phyloP scores from a whole-genome alignment of 306 rosid genomes.

The Casuarina equisetifolia region DNA sequence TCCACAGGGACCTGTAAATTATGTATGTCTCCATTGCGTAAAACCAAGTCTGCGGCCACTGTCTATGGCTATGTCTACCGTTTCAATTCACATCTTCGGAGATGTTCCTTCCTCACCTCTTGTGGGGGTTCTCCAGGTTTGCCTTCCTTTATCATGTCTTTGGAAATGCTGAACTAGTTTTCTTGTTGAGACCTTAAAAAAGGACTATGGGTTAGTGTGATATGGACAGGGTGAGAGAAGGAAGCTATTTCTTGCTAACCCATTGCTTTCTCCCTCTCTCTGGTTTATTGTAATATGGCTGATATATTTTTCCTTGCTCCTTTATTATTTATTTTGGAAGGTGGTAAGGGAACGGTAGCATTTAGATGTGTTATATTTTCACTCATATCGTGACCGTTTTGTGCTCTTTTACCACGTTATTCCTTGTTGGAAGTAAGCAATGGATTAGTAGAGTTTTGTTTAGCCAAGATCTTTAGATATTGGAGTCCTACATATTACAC shows the following conservation, averaged over 20 bases:
- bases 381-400: not conserved
- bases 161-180: conserved; percentile 2
- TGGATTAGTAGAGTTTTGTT: not conserved
- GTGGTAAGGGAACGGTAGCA: no score
- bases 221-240: no score
- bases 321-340: no score
- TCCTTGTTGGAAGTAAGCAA: not conserved
- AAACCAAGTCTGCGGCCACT: conserved; percentile 81
- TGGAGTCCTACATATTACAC: conserved; percentile 12
- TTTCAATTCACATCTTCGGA: conserved; percentile 80
- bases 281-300: no score
- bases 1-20: conserved; percentile 84
- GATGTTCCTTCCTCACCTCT: conserved; percentile 93
- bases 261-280: no score
- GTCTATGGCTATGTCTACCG: conserved; percentile 80
- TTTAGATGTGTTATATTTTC: not conserved
- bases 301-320: no score
- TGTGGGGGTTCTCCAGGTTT: conserved; percentile 82
- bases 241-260: no score
- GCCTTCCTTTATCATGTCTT: conserved; percentile 8
- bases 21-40: conserved; percentile 62
- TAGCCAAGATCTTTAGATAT: not conserved
- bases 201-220: no score
- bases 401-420: not conserved
- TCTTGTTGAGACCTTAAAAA: not conserved